Percentiles rank a stretch among this genome's conserved stretches.
phyloP scores from a whole-genome alignment of 129 eudicot genomes.

The Kitagawia praeruptora region DNA sequence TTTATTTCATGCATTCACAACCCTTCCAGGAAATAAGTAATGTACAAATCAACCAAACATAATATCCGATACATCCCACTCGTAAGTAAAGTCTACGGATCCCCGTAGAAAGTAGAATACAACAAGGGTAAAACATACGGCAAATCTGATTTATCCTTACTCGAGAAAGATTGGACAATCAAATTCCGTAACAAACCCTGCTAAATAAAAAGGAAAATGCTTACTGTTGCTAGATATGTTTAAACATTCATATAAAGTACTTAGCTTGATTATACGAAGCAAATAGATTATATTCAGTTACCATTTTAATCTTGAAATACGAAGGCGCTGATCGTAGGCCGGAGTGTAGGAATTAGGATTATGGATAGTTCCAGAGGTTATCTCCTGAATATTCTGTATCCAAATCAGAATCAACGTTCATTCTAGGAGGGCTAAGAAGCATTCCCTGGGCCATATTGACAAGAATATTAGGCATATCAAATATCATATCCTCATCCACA shows the following conservation, averaged over 20 bases:
- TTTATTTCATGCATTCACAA: neutral
- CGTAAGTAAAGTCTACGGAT: neutral
- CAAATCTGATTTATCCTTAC: neutral
- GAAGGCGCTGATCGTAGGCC: no score
- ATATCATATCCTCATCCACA: slow-evolving; percentile 75
- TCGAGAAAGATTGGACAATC: neutral
- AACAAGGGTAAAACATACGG: neutral
- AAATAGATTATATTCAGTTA: no score
- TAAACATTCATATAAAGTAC: neutral
- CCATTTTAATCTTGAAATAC: no score
- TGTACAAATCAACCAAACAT: neutral
- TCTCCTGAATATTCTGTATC: slow-evolving; percentile 16
- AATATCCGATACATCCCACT: neutral
- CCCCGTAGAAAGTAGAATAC: neutral
- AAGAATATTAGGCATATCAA: slow-evolving; percentile 71
- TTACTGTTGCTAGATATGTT: neutral
- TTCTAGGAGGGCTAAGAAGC: slow-evolving; percentile 67
- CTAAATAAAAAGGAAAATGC: neutral
- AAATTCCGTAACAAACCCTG: neutral
- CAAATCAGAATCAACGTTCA: slow-evolving; percentile 16
- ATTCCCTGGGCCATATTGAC: slow-evolving; percentile 74
- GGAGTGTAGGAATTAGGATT: neutral
- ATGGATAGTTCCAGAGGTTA: slow-evolving; percentile 40
- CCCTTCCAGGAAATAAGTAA: neutral
- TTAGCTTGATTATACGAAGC: neutral